Evolutionary conservation across 805 yeast species (phyloP).

Genomic region (Teunomyces panamensis): DNA sequence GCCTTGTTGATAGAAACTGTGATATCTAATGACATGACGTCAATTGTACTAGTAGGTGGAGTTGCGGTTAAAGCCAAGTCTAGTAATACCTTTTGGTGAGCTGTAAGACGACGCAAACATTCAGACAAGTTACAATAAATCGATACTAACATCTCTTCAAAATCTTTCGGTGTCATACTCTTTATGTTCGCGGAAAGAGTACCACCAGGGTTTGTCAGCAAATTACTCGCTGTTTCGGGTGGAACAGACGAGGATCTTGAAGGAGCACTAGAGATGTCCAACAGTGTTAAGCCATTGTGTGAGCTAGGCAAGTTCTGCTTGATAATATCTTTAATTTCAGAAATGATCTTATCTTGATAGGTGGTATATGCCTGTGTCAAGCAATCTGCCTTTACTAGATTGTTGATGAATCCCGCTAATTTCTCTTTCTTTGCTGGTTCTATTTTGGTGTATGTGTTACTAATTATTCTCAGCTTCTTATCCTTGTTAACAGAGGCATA

Average conservation of each 20-base stretch:
- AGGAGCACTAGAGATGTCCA: constrained; percentile 23
- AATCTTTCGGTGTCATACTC: constrained; percentile 68
- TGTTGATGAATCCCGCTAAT: constrained; percentile 49
- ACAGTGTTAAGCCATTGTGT: constrained; percentile 8
- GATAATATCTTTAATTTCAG: constrained; percentile 72
- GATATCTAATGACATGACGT: constrained; percentile 63
- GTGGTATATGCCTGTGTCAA: constrained; percentile 56
- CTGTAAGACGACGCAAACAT: constrained; percentile 66
- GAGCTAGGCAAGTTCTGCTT: constrained; percentile 57
- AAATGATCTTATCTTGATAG: constrained; percentile 66
- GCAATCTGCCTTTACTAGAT: constrained; percentile 60
- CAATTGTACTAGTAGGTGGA: constrained; percentile 22
- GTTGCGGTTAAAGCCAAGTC: constrained; percentile 54
- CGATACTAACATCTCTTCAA: constrained; percentile 62
- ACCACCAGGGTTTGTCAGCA: constrained; percentile 1
- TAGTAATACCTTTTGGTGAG: constrained; percentile 75
- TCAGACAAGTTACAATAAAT: constrained; percentile 67
- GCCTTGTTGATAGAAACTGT: constrained; percentile 62
- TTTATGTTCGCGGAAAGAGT: constrained; percentile 47
- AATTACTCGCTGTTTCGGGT: constrained; percentile 15
- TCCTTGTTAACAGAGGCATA: constrained; percentile 24
- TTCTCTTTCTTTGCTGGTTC: constrained; percentile 37
- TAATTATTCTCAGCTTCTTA: constrained; percentile 17
- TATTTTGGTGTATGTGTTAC: constrained; percentile 36
- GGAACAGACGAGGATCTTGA: constrained; percentile 29